Percentiles rank a stretch among this genome's conserved stretches.
Conservation (phyloP, 2,329 filamentous ascomycete species). For the Penicillium nordicum region DNA sequence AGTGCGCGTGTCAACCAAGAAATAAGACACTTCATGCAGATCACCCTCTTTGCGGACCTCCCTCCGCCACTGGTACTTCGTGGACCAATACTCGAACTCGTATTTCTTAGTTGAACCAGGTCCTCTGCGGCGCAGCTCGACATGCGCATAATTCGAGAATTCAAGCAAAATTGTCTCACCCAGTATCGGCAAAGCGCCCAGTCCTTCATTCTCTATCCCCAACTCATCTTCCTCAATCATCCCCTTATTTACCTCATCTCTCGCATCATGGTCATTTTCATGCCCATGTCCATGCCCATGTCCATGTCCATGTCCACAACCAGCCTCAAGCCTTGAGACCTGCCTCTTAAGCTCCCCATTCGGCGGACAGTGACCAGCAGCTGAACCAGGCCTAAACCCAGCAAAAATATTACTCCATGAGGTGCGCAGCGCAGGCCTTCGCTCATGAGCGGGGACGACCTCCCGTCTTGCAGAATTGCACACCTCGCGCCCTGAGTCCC, state of each 20-base stretch:
- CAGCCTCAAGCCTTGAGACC: conserved; percentile 53
- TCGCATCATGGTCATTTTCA: neutral
- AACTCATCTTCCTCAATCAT: conserved; percentile 7
- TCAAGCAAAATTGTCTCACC: conserved; percentile 84
- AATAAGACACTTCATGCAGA: conserved; percentile 67
- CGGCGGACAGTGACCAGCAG: conserved; percentile 45
- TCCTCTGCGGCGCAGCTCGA: conserved; percentile 72
- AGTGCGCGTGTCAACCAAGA: conserved; percentile 68
- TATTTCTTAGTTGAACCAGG: conserved; percentile 69
- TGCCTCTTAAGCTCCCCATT: conserved; percentile 49
- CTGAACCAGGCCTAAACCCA: conserved; percentile 54
- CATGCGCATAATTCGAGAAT: conserved; percentile 94
- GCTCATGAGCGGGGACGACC: conserved; percentile 54
- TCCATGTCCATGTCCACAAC: neutral
- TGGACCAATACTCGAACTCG: conserved; percentile 92
- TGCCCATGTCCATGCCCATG: neutral
- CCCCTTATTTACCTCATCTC: neutral
- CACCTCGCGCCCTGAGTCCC: conserved; percentile 88
- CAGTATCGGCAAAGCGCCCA: conserved; percentile 39
- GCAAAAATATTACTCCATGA: conserved; percentile 60
- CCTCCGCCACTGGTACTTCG: conserved; percentile 79
- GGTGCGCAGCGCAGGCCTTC: conserved; percentile 52
- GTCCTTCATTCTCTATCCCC: conserved; percentile 10
- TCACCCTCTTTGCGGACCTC: conserved; percentile 64
- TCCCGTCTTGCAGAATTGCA: conserved; percentile 73